A percentile compares a stretch with the other conserved stretches of the same genome.
These are phyloP conservation scores for Pythium scleroteichum DNA, from an alignment of 352 stramenopile genomes.

Conservation along the genomic window DNA sequence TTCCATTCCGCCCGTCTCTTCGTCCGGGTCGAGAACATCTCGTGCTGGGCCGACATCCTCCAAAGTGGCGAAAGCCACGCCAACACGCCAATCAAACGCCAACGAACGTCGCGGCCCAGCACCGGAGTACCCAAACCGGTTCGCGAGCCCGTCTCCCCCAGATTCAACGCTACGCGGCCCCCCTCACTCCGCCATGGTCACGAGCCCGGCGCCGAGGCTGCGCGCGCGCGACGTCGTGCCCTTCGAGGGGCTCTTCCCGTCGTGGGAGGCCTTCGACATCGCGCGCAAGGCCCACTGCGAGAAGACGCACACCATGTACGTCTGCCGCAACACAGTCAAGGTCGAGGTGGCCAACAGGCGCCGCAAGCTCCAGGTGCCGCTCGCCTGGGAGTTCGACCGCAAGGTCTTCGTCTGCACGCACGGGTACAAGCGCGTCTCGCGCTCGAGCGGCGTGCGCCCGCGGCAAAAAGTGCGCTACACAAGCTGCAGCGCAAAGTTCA, in stretches of 20 bases:
- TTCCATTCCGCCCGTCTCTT: conserved; percentile 11
- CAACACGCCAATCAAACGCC: conserved; percentile 1
- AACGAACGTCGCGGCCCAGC: conserved; percentile 32
- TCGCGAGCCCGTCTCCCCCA: not conserved
- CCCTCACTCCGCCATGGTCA: conserved; percentile 2
- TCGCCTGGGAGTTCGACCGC: conserved; percentile 65
- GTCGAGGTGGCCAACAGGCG: conserved; percentile 73
- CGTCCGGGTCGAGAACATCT: not conserved
- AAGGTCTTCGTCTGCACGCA: conserved; percentile 82
- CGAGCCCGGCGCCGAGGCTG: conserved; percentile 5
- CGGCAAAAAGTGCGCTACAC: conserved; percentile 72
- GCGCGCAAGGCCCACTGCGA: conserved; percentile 67
- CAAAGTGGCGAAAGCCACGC: not conserved
- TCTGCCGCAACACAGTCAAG: conserved; percentile 78
- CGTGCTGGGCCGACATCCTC: conserved; percentile 22
- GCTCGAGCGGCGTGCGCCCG: conserved; percentile 59
- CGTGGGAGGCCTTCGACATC: conserved; percentile 76
- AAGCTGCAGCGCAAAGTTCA: conserved; percentile 68
- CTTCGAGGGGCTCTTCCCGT: conserved; percentile 69
- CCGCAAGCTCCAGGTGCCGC: conserved; percentile 65
- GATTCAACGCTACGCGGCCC: not conserved
- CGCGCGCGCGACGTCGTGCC: conserved; percentile 58
- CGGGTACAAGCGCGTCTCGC: conserved; percentile 66
- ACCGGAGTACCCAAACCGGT: conserved; percentile 28
- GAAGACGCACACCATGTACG: conserved; percentile 81